Evolutionary conservation across 1,284 basidiomycete genomes (phyloP).

Genomic region (Spongiforma sp.): DNA sequence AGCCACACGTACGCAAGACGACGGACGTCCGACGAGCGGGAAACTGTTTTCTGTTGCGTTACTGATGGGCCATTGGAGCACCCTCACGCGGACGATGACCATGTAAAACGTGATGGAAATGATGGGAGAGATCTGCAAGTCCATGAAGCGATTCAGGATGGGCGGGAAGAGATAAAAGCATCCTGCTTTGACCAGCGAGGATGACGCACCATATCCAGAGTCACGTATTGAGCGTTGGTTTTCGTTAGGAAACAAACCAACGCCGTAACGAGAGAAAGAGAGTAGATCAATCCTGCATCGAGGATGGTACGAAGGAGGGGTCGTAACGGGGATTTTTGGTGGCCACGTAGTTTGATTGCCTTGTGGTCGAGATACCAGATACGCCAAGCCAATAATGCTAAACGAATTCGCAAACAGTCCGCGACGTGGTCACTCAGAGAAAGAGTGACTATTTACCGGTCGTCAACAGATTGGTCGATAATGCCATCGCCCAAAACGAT

Average conservation of each 20-base stretch:
- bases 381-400: conserved; percentile 28
- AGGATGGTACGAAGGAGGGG: conserved; percentile 28
- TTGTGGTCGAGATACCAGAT: conserved; percentile 30
- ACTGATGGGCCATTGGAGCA: no score
- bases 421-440: not conserved
- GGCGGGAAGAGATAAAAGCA: not conserved
- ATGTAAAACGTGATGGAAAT: conserved; percentile 30
- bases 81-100: conserved; percentile 28
- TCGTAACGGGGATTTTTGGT: conserved; percentile 17
- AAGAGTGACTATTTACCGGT: conserved; percentile 20
- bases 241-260: conserved; percentile 16
- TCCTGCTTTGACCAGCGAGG: not conserved
- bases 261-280: conserved; percentile 18
- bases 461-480: conserved; percentile 22
- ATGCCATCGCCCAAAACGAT: conserved; percentile 19
- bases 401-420: not conserved
- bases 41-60: no score
- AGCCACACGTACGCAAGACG: no score
- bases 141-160: no score
- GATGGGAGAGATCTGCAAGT: conserved; percentile 23
- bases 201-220: conserved; percentile 24
- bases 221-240: conserved; percentile 21
- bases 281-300: conserved; percentile 31
- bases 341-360: conserved; percentile 2
- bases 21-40: no score